These are phyloP conservation scores for Babesia bovis DNA, from an alignment of 169 alveolate species.

Conservation along the genomic window DNA sequence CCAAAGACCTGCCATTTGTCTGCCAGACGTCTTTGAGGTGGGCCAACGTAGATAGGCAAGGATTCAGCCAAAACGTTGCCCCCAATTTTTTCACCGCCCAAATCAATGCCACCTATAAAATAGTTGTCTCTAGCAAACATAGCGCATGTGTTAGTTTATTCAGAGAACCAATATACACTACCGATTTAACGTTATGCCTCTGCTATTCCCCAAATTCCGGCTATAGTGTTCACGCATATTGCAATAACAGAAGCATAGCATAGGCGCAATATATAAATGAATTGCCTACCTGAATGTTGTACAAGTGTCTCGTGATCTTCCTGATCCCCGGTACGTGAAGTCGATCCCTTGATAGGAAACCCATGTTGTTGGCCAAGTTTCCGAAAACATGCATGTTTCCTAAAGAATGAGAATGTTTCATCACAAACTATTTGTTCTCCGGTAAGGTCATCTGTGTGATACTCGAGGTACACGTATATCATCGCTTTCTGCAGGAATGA, in stretches of 20 bases:
- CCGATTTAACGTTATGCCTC: no score
- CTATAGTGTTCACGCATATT: no score
- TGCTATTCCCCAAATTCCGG: no score
- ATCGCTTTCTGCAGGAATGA: constrained; percentile 87
- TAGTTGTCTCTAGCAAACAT: not conserved
- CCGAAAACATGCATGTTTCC: constrained; percentile 83
- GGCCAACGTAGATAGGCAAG: constrained; percentile 55
- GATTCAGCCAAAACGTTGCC: constrained; percentile 22
- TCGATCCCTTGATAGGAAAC: constrained; percentile 30
- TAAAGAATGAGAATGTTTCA: constrained; percentile 83
- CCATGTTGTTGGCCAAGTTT: constrained; percentile 54
- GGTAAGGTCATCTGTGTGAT: constrained; percentile 82
- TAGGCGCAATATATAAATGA: no score
- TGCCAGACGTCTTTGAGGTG: constrained; percentile 61
- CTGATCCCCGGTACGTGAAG: constrained; percentile 1
- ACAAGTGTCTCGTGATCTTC: not conserved
- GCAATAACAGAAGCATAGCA: no score
- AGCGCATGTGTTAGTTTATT: no score
- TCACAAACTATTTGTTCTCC: constrained; percentile 79
- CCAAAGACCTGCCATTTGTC: constrained; percentile 65
- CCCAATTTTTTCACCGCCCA: not conserved
- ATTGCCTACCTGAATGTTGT: not conserved
- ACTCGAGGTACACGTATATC: constrained; percentile 82
- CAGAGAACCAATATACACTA: no score
- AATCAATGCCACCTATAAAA: constrained; percentile 3